These are phyloP conservation scores for Endoconidiophora laricicola DNA, from an alignment of 2,329 filamentous ascomycete species.

Conservation along the genomic window DNA sequence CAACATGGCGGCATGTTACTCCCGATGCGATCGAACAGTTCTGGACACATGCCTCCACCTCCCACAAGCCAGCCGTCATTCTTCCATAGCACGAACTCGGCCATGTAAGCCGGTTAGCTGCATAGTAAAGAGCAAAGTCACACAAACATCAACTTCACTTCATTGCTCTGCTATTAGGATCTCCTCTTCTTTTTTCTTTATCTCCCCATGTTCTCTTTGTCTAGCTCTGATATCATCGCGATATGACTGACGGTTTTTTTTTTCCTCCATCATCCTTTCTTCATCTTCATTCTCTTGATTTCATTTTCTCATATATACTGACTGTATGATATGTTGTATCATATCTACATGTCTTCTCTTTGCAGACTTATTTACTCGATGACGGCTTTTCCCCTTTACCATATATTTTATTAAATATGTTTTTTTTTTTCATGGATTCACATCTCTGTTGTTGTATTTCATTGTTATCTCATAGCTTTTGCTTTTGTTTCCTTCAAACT, in stretches of 20 bases:
- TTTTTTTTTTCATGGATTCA: too few species aligned
- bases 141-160: neutral
- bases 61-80: constrained; percentile 9
- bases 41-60: neutral
- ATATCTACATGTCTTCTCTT: too few species aligned
- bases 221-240: neutral
- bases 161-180: neutral
- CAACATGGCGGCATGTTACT: neutral
- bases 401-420: too few species aligned
- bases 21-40: neutral
- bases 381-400: too few species aligned
- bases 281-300: neutral
- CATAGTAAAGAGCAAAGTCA: neutral
- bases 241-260: neutral
- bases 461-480: too few species aligned
- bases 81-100: constrained; percentile 2
- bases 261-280: neutral
- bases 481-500: too few species aligned
- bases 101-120: neutral
- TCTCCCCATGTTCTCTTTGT: neutral
- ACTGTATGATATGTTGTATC: too few species aligned
- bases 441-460: too few species aligned
- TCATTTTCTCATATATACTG: neutral
- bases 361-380: too few species aligned
- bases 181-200: neutral